Conservation (phyloP, 305 asterid genomes). For the Solanum hybrid region DNA sequence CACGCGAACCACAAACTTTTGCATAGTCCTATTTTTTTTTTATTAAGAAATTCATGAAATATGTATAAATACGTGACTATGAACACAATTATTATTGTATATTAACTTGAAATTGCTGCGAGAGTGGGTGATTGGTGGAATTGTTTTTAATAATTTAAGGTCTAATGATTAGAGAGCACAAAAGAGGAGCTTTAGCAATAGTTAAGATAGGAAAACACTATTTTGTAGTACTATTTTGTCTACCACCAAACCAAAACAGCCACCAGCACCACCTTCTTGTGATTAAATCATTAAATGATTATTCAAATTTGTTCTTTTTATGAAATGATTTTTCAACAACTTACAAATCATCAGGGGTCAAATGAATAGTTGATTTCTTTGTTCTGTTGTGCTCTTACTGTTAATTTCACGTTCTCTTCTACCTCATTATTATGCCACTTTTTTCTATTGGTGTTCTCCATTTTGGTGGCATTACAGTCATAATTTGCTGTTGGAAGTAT, state of each 20-base stretch:
- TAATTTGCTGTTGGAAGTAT: not conserved
- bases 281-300: not conserved
- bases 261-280: not conserved
- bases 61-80: not conserved
- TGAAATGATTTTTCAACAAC: conserved; percentile 4
- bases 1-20: not conserved
- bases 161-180: not conserved
- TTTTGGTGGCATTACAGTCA: conserved; percentile 6
- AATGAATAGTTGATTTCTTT: not conserved
- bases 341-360: not conserved
- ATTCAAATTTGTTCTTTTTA: not conserved
- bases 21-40: not conserved
- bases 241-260: not conserved
- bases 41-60: not conserved
- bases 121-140: not conserved
- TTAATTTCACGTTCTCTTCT: not conserved
- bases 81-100: not conserved
- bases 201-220: not conserved
- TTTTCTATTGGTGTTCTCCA: conserved; percentile 3
- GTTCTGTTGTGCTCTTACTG: not conserved
- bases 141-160: not conserved
- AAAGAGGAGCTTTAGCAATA: not conserved
- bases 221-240: not conserved
- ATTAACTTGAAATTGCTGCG: not conserved
- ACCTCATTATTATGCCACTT: not conserved